A percentile compares a stretch with the other conserved stretches of the same genome.
Evolutionary conservation across 202 grass and related monocot genomes (phyloP).

Genomic region (Musa balbisiana): DNA sequence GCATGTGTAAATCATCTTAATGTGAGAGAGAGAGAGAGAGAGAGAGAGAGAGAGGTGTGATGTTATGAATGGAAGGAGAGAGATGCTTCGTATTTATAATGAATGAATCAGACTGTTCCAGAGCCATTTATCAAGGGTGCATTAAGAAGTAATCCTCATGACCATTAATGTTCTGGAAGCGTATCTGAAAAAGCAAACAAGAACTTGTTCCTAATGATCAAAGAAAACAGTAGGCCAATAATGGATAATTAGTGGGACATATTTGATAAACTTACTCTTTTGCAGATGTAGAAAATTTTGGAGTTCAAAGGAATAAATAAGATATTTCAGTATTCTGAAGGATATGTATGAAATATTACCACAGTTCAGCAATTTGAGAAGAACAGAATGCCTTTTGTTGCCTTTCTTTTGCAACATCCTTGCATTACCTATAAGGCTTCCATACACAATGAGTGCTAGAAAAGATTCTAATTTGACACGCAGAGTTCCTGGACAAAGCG

Average conservation of each 20-base stretch:
- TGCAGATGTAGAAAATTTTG: no score
- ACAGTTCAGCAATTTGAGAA: neutral
- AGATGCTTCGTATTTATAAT: neutral
- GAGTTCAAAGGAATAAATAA: no score
- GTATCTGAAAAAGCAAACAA: neutral
- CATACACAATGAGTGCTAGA: neutral
- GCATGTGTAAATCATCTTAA: neutral
- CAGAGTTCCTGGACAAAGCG: conserved; percentile 77
- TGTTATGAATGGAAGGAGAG: neutral
- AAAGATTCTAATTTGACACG: conserved; percentile 4
- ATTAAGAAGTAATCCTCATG: neutral
- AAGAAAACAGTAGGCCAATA: neutral
- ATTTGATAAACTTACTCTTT: neutral
- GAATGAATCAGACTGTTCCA: neutral
- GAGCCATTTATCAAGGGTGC: neutral
- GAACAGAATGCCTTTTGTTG: neutral
- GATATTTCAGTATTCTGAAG: neutral
- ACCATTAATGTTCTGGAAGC: neutral
- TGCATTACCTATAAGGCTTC: neutral
- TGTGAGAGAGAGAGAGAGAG: neutral
- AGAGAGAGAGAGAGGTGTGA: neutral
- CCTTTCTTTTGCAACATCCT: neutral
- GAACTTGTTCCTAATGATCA: neutral
- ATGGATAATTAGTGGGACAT: neutral
- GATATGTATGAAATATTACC: neutral